Percentiles rank a stretch among this genome's conserved stretches.
phyloP scores from a whole-genome alignment of 768 basidiomycete species.

The Podaxis rugospora region DNA sequence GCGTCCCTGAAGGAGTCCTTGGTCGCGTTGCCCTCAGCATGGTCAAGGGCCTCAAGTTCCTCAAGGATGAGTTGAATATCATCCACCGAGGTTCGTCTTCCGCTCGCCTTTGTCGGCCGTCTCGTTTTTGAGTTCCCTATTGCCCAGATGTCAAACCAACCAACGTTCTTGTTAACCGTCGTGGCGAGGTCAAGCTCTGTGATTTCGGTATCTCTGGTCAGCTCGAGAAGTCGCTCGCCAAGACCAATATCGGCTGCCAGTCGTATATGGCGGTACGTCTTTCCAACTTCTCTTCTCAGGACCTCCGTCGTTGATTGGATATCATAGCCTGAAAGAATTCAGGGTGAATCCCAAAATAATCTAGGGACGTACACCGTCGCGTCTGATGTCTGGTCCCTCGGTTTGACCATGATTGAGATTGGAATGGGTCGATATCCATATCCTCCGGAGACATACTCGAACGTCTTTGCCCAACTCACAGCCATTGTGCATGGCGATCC shows the following conservation, averaged over 20 bases:
- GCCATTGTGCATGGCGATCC: conserved; percentile 96
- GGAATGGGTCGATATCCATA: conserved; percentile 91
- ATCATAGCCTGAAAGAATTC: conserved; percentile 87
- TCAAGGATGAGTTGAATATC: conserved; percentile 91
- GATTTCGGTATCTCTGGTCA: conserved; percentile 99
- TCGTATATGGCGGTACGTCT: conserved; percentile 92
- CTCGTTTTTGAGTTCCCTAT: conserved; percentile 4
- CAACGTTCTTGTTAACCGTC: conserved; percentile 85
- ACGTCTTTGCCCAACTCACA: conserved; percentile 93
- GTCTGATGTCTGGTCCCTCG: conserved; percentile 97
- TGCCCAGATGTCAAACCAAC: conserved; percentile 85
- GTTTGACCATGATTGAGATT: conserved; percentile 90
- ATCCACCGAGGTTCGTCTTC: conserved; percentile 45
- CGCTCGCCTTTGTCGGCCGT: not conserved
- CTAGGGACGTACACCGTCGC: conserved; percentile 91
- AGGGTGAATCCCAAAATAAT: conserved; percentile 86
- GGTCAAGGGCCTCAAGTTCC: conserved; percentile 87
- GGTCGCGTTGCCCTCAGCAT: conserved; percentile 77
- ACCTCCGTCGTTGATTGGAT: not conserved
- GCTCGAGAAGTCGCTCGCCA: conserved; percentile 91
- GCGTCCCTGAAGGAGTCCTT: conserved; percentile 77
- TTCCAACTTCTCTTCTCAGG: not conserved
- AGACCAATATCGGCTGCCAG: conserved; percentile 98
- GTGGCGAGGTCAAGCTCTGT: conserved; percentile 90
- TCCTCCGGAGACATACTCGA: conserved; percentile 94